A percentile compares a stretch with the other conserved stretches of the same genome.
Conservation (phyloP, 257 asterid species). For the Scutellaria barbata region DNA sequence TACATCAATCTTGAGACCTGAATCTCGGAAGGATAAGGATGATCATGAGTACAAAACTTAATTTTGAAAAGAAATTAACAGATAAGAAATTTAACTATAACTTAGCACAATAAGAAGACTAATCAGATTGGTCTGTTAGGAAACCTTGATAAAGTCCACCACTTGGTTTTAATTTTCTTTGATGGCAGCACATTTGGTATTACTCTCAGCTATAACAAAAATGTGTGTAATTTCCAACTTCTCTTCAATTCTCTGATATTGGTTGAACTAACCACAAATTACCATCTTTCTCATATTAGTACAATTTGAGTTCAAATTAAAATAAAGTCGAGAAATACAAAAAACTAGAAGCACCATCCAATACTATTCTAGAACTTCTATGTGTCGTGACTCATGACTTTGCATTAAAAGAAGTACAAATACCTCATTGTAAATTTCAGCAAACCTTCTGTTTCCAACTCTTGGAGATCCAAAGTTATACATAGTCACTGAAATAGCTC, state of each 20-base stretch:
- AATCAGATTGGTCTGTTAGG: not conserved
- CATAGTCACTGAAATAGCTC: slow-evolving; percentile 84
- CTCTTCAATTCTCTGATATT: slow-evolving; percentile 5
- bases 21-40: not conserved
- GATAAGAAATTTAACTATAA: not conserved
- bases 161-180: not conserved
- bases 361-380: not conserved
- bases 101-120: not conserved
- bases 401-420: slow-evolving; percentile 15
- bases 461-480: slow-evolving; percentile 98
- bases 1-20: slow-evolving; percentile 8
- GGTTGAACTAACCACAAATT: not conserved
- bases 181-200: not conserved
- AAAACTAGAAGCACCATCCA: not conserved
- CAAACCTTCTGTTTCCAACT: slow-evolving; percentile 93
- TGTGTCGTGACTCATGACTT: not conserved
- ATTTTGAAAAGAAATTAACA: slow-evolving; percentile 3
- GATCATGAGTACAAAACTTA: slow-evolving; percentile 5
- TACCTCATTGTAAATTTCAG: slow-evolving; percentile 92
- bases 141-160: not conserved
- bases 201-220: no score
- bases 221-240: no score
- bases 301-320: not conserved
- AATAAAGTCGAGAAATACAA: not conserved
- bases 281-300: not conserved